Percentiles rank a stretch among this genome's conserved stretches.
These are phyloP conservation scores for Solanum aculeatissimum DNA, from an alignment of 305 asterid genomes.

Conservation along the genomic window DNA sequence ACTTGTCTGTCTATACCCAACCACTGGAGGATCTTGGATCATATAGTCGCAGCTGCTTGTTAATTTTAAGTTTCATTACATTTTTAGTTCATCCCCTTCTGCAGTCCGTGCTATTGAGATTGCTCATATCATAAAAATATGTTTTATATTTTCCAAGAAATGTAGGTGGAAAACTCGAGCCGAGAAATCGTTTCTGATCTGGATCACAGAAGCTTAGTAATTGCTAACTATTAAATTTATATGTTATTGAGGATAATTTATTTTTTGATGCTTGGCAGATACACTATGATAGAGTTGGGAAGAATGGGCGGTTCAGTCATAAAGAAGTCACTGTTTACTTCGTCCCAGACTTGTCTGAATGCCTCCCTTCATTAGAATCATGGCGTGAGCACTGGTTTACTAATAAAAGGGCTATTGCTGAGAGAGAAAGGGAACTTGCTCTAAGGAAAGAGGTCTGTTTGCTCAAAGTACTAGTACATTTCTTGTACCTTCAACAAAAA, in stretches of 20 bases:
- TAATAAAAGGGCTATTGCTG: slow-evolving; percentile 56
- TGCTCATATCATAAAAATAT: neutral
- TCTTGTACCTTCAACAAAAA: neutral
- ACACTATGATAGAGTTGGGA: slow-evolving; percentile 86
- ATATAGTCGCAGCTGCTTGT: neutral
- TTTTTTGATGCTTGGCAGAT: slow-evolving; percentile 38
- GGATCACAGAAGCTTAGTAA: neutral
- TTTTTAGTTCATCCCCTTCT: neutral
- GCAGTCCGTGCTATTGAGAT: neutral
- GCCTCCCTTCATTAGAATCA: slow-evolving; percentile 76
- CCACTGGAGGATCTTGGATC: neutral
- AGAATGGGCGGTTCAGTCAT: slow-evolving; percentile 85
- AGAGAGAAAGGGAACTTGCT: slow-evolving; percentile 47
- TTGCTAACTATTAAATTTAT: neutral
- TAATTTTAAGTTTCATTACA: neutral
- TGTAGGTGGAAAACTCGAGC: neutral
- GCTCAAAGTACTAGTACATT: neutral
- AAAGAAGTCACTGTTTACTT: slow-evolving; percentile 83
- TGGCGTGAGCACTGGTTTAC: slow-evolving; percentile 87
- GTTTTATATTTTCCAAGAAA: neutral
- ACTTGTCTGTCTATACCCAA: neutral
- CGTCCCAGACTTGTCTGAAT: slow-evolving; percentile 82
- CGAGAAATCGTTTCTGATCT: neutral
- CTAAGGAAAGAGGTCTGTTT: slow-evolving; percentile 56
- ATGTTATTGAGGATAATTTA: neutral